Conservation (phyloP, 1,139 yeast species). For the Kodamaea sp. region DNA sequence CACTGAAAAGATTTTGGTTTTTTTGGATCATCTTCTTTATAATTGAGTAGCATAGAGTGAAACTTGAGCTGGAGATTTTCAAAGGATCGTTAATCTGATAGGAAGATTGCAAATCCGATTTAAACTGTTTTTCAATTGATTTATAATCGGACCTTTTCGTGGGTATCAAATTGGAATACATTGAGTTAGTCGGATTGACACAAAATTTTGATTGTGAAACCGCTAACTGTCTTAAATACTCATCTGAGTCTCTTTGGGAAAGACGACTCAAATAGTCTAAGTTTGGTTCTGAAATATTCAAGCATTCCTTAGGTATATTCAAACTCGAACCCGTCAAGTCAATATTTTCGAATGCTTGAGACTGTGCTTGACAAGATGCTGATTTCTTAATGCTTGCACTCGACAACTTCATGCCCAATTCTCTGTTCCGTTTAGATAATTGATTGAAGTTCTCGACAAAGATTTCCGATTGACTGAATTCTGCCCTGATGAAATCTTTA, state of each 20-base stretch:
- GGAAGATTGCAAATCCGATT: constrained; percentile 30
- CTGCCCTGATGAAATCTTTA: constrained; percentile 30
- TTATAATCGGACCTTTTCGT: constrained; percentile 31
- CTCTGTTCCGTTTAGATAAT: constrained; percentile 12
- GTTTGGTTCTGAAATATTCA: constrained; percentile 6
- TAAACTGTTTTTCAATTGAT: constrained; percentile 32
- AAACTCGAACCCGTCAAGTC: background rate
- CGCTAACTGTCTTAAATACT: background rate
- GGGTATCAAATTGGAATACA: constrained; percentile 29
- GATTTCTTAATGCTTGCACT: background rate
- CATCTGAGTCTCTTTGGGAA: background rate
- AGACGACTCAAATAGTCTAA: background rate
- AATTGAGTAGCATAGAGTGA: constrained; percentile 19
- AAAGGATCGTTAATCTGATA: constrained; percentile 37
- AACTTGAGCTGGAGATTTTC: constrained; percentile 26
- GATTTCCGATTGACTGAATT: constrained; percentile 15
- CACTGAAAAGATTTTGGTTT: constrained; percentile 5
- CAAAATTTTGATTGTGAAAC: background rate
- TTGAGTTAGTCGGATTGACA: constrained; percentile 11
- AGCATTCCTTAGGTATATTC: background rate
- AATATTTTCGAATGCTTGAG: background rate
- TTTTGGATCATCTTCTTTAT: constrained; percentile 14
- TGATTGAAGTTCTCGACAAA: constrained; percentile 3
- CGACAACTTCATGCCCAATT: constrained; percentile 7
- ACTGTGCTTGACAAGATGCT: background rate